A percentile compares a stretch with the other conserved stretches of the same genome.
phyloP scores from a whole-genome alignment of 164 flowering plant species.

The Aristolochia californica region DNA sequence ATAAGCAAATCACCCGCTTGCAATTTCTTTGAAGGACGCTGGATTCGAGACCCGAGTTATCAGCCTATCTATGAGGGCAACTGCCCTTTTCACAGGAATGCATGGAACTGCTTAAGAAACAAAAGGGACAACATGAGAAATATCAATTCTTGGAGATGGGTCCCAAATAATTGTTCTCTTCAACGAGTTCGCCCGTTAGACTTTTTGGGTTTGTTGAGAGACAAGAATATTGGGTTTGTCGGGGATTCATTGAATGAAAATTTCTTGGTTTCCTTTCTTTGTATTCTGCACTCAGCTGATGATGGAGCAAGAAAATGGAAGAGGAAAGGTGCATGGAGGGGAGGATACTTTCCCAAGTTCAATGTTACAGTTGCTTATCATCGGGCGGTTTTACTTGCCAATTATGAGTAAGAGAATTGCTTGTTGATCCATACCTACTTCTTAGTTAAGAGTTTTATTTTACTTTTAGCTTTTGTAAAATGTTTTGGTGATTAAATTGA shows the following conservation, averaged over 20 bases:
- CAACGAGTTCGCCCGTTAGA: constrained; percentile 36
- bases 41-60: constrained; percentile 40
- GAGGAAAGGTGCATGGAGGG: constrained; percentile 94
- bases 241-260: constrained; percentile 95
- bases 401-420: constrained; percentile 51
- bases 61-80: constrained; percentile 47
- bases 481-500: not conserved
- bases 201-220: constrained; percentile 57
- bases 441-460: not conserved
- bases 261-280: constrained; percentile 61
- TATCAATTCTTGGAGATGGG: constrained; percentile 88
- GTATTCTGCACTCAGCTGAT: constrained; percentile 58
- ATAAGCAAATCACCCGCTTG: constrained; percentile 20
- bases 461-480: not conserved
- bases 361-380: constrained; percentile 96
- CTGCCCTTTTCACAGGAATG: constrained; percentile 83
- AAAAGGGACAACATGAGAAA: constrained; percentile 58
- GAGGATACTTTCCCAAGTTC: constrained; percentile 75
- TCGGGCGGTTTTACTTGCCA: constrained; percentile 85
- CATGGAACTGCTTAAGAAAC: constrained; percentile 88
- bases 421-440: not conserved
- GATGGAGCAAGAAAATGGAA: constrained; percentile 70
- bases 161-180: constrained; percentile 45
- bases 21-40: constrained; percentile 55
- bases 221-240: constrained; percentile 69